These are phyloP conservation scores for Taiozyma onychis DNA, from an alignment of 1,139 yeast species.

Conservation along the genomic window DNA sequence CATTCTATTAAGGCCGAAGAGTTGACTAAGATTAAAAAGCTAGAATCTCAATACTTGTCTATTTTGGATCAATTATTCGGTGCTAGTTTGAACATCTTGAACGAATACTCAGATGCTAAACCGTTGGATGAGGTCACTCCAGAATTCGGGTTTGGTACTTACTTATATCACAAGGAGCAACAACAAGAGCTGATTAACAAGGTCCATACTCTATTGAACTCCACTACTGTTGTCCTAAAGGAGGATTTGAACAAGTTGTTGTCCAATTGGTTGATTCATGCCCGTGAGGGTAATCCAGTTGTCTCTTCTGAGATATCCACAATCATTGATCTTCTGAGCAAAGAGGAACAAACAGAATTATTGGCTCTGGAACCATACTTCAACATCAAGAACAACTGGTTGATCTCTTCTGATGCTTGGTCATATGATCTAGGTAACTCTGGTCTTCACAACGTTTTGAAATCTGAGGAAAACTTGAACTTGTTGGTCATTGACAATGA, in stretches of 20 bases:
- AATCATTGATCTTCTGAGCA: slow-evolving; percentile 2
- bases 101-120: slow-evolving; percentile 39
- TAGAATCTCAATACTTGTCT: slow-evolving; percentile 77
- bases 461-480: slow-evolving; percentile 74
- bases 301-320: slow-evolving; percentile 41
- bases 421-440: slow-evolving; percentile 88
- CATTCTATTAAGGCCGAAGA: slow-evolving; percentile 23
- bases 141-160: slow-evolving; percentile 84
- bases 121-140: slow-evolving; percentile 48
- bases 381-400: slow-evolving; percentile 58
- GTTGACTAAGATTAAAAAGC: slow-evolving; percentile 37
- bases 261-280: slow-evolving; percentile 61
- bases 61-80: slow-evolving; percentile 66
- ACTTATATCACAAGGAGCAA: slow-evolving; percentile 50
- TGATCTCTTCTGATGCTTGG: slow-evolving; percentile 95
- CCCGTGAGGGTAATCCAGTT: slow-evolving; percentile 34
- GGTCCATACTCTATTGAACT: slow-evolving; percentile 47
- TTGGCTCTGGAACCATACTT: slow-evolving; percentile 43
- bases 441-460: slow-evolving; percentile 80
- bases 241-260: slow-evolving; percentile 48
- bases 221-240: slow-evolving; percentile 12
- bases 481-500: slow-evolving; percentile 89
- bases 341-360: slow-evolving; percentile 26
- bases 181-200: slow-evolving; percentile 40
- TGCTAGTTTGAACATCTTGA: slow-evolving; percentile 50